Conservation (phyloP, 331 rosid genomes). For the Arachis monticola region DNA sequence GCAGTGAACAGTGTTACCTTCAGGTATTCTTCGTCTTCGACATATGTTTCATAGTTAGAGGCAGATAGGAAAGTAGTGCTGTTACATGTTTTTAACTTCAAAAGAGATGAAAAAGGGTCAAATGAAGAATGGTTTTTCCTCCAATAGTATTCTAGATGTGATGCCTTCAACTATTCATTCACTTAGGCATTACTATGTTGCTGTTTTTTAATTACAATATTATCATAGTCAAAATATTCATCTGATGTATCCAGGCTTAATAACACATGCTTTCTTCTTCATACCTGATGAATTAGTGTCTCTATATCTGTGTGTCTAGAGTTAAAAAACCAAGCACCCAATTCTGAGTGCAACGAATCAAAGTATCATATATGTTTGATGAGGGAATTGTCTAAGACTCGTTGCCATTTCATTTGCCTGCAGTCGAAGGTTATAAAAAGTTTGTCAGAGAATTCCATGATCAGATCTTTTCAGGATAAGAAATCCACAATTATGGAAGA, state of each 20-base stretch:
- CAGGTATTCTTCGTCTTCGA: slow-evolving; percentile 55
- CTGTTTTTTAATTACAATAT: slow-evolving; percentile 26
- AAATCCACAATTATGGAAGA: slow-evolving; percentile 43
- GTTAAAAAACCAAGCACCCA: slow-evolving; percentile 24
- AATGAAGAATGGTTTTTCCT: neutral
- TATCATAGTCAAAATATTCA: slow-evolving; percentile 5
- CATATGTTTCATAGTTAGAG: slow-evolving; percentile 26
- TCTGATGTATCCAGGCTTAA: slow-evolving; percentile 21
- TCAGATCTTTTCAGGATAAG: slow-evolving; percentile 40
- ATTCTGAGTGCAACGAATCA: slow-evolving; percentile 16
- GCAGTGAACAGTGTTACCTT: slow-evolving; percentile 89
- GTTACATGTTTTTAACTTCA: slow-evolving; percentile 23
- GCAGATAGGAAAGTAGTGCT: slow-evolving; percentile 3
- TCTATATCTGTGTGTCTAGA: neutral
- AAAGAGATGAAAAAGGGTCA: slow-evolving; percentile 23
- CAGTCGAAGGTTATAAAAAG: slow-evolving; percentile 55
- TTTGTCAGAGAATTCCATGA: slow-evolving; percentile 46
- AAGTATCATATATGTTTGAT: slow-evolving; percentile 32
- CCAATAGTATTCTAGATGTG: slow-evolving; percentile 31
- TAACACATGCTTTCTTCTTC: slow-evolving; percentile 33
- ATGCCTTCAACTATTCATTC: slow-evolving; percentile 9
- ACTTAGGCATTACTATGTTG: slow-evolving; percentile 20
- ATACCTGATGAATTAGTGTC: slow-evolving; percentile 6
- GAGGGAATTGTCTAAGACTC: slow-evolving; percentile 33
- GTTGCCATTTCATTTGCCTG: slow-evolving; percentile 39